Evolutionary conservation across 139 green algal genomes (phyloP), one percentile per base, ranked within the genome.

Genomic region (Nannochloris sp.): DNA sequence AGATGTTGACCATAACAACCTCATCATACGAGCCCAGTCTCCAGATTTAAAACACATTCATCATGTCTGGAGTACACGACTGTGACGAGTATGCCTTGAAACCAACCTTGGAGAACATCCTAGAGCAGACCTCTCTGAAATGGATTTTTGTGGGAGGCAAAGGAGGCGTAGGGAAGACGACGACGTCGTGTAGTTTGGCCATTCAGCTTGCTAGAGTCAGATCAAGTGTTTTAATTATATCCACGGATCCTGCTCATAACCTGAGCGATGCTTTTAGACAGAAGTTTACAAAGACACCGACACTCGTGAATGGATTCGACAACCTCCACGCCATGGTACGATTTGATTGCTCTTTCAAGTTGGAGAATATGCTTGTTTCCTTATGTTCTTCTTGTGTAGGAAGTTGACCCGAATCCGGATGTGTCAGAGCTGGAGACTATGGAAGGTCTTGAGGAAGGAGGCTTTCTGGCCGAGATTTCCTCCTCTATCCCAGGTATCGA

Each of bases 61-160:
- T 40, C 34, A 64, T 64, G 57, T 55, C 57, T 21, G 24, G 4
- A 16, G 68, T 60, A 43, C 71, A 57, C 19, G 48, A 46, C 3
- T 64, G 72, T 23, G 64, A 64, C 3, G 69, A 75, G 3, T 63
- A 75, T 11, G 6, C 34, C 21, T 69, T 84, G 43, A 83, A 90
- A n/a, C 75, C 88, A 3, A 95, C 85, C 1, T 69, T 97, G 25
- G 66, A 86, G 44, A 94, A 94, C 54, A 59, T 97, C 8, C 24
- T 97, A 9, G 88, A 97, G 16, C 84, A 96, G 58, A 80, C 66
- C 0, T 69, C 43, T 5, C 60, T 97, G 19, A 95, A 95, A 60
- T 98, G 92, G 92, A 92, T 97, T 21, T 98, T 96, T 62, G 87
- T 96, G 15, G 90, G 90, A 16, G 90, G 90, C 31, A 96, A 96